Evolutionary conservation across 345 rosid species (phyloP), one percentile per base, ranked within the genome.

Genomic region (Gossypium raimondii): DNA sequence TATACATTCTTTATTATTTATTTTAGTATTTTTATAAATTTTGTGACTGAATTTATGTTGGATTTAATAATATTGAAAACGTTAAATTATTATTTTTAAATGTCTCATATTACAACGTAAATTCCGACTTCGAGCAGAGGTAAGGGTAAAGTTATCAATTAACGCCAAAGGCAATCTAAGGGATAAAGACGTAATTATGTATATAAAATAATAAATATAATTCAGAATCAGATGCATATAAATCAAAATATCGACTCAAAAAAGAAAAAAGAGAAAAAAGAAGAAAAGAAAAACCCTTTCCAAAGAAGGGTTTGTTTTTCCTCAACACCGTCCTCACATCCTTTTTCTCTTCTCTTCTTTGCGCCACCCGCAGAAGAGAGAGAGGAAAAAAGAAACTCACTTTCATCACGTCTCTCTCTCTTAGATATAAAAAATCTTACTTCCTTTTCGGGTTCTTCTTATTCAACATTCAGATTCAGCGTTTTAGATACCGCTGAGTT

Each of bases 341-440:
- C 13, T 14, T 3, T 56, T 77, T 69, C 82, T 82, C 84, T 78
- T 45, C 86, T 81, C 83, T 79, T 77, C 84, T 80, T 73, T 75
- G 80, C 85, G 74, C 86, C 72, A 34, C 58, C 59, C 79, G 77
- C 81, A 59, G 83, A 77, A 84, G 93, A 84, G 92, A 82, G 85
- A 87, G 87, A 79, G 41, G 7, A 81, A 65, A 73, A 25, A 24
- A 55, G 59, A 56, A 20, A 8, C 27, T 58, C 3, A 13, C 13
- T 38, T 22, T 10, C 45, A 61, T 48, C 68, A 68, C 41, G 57
- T 63, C 76, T 61, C 12, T 62, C 45, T 58, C 72, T 58, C 72
- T 68, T 70, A 13, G 9, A 25, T 25, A 51, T 14, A 14, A 9
- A 51, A 70, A 4, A 22, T 11, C 7, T 1, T 0, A 3, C 13